A percentile compares a stretch with the other conserved stretches of the same genome.
Evolutionary conservation across 345 rosid genomes (phyloP).

Genomic region (Eucalyptus cloeziana): DNA sequence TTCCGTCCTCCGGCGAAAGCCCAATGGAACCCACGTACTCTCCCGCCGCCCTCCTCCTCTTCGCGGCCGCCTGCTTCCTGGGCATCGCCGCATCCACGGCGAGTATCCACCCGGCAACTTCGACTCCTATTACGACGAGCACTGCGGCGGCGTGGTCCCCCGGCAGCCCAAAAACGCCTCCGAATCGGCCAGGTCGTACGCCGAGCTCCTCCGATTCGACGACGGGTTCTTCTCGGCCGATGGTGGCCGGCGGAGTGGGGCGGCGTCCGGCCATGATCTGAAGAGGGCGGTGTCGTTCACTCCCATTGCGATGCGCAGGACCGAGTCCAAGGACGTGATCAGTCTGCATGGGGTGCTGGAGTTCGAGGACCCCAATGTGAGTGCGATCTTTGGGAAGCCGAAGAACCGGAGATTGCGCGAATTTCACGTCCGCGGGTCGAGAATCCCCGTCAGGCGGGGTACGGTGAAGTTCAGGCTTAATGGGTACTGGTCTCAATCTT

Average conservation of each 20-base stretch:
- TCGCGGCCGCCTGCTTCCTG: background rate
- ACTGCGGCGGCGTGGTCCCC: slow-evolving; percentile 44
- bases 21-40: background rate
- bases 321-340: slow-evolving; percentile 8
- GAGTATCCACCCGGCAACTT: background rate
- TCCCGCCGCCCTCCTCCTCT: background rate
- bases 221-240: slow-evolving; percentile 13
- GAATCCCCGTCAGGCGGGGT: slow-evolving; percentile 17
- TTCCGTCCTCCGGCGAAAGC: background rate
- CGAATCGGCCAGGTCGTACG: slow-evolving; percentile 1
- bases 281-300: background rate
- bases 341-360: slow-evolving; percentile 22
- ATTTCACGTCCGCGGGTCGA: slow-evolving; percentile 39
- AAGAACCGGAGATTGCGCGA: slow-evolving; percentile 10
- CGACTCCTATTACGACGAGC: slow-evolving; percentile 23
- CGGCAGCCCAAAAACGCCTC: slow-evolving; percentile 12
- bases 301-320: background rate
- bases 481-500: slow-evolving; percentile 66
- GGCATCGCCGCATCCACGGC: slow-evolving; percentile 1
- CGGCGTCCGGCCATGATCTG: background rate
- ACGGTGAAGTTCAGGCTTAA: slow-evolving; percentile 22
- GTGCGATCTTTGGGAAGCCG: background rate
- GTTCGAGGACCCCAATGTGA: slow-evolving; percentile 7
- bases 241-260: background rate
- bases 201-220: background rate